phyloP scores from a whole-genome alignment of 768 basidiomycete species.

The Coprinellus aureogranulatus region DNA sequence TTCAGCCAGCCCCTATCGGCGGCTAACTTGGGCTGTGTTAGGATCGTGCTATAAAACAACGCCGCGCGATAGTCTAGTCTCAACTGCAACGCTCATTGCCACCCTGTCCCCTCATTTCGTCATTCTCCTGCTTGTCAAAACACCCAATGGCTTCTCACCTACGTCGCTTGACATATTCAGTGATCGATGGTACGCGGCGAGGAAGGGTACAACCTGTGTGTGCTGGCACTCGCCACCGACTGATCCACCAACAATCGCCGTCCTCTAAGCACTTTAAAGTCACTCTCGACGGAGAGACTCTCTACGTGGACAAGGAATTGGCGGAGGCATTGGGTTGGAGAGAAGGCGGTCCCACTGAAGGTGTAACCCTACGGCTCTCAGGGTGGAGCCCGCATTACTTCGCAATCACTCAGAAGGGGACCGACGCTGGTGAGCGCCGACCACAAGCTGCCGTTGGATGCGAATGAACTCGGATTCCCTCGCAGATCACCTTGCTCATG shows the following conservation, averaged over 20 bases:
- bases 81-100: too few relatives aligned
- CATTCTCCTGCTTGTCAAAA: too few relatives aligned
- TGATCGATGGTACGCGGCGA: not conserved
- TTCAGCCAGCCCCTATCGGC: too few relatives aligned
- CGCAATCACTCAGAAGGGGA: slow-evolving; percentile 17
- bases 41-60: too few relatives aligned
- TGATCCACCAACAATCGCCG: not conserved
- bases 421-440: slow-evolving; percentile 11
- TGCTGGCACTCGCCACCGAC: not conserved
- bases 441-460: not conserved
- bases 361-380: slow-evolving; percentile 11
- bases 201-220: too few relatives aligned
- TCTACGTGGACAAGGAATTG: slow-evolving; percentile 11
- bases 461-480: not conserved
- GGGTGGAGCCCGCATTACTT: slow-evolving; percentile 17
- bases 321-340: slow-evolving; percentile 17
- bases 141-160: too few relatives aligned
- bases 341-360: slow-evolving; percentile 6
- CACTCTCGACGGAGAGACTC: slow-evolving; percentile 10
- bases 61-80: too few relatives aligned
- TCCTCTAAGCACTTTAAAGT: slow-evolving; percentile 10
- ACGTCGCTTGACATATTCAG: not conserved
- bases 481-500: slow-evolving; percentile 12
- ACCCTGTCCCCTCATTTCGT: too few relatives aligned
- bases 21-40: too few relatives aligned